Percentiles rank a stretch among this genome's conserved stretches.
Evolutionary conservation across 2,329 filamentous ascomycete species (phyloP).

Genomic region (Beauveria australis): DNA sequence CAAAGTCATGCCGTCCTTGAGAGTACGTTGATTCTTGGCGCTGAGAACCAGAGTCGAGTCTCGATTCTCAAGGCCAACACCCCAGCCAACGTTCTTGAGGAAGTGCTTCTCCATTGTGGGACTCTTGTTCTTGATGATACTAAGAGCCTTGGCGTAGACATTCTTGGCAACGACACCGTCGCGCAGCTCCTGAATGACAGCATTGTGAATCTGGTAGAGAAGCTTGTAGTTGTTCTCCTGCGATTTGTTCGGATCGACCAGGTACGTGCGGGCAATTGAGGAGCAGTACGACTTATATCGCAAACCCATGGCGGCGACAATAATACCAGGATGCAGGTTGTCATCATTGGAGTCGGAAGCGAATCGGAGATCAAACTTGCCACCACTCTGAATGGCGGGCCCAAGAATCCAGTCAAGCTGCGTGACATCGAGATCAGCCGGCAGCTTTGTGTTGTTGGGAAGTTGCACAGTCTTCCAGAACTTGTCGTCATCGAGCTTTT

Average conservation of each 20-base stretch:
- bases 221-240: conserved; percentile 94
- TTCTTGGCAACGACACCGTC: conserved; percentile 84
- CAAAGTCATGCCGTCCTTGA: conserved; percentile 97
- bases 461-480: conserved; percentile 80
- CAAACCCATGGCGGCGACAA: conserved; percentile 83
- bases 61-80: conserved; percentile 85
- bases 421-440: conserved; percentile 74
- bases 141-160: conserved; percentile 79
- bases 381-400: conserved; percentile 88
- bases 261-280: conserved; percentile 83
- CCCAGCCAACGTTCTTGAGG: conserved; percentile 82
- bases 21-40: conserved; percentile 69
- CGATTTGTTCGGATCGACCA: conserved; percentile 93
- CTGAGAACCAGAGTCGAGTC: conserved; percentile 79
- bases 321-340: conserved; percentile 81
- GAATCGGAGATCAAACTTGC: conserved; percentile 86
- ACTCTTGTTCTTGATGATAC: conserved; percentile 77
- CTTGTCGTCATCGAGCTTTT: conserved; percentile 86
- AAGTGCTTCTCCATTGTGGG: conserved; percentile 95
- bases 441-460: conserved; percentile 65
- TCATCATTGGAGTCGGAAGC: conserved; percentile 72
- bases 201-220: conserved; percentile 72
- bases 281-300: conserved; percentile 96
- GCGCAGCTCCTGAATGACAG: conserved; percentile 83
- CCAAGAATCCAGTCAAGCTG: conserved; percentile 93